Evolutionary conservation across 2,329 filamentous ascomycete genomes (phyloP), one percentile per base, ranked within the genome.

Genomic region (Gliomastix tumulicola): DNA sequence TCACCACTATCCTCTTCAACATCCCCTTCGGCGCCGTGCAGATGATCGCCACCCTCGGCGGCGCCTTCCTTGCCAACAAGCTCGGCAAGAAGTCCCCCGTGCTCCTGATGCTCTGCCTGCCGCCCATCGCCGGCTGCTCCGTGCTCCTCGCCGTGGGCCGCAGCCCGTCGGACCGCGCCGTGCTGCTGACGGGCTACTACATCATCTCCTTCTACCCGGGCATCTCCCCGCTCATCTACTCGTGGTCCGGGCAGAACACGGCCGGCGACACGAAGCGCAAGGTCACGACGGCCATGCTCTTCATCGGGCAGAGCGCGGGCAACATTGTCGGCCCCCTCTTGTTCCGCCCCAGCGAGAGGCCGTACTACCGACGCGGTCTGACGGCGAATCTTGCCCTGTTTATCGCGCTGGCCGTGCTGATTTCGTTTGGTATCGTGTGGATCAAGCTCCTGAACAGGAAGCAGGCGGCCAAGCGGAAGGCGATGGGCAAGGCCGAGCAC

Each of bases 201-300:
- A 59, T 78, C 30, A 74, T 77, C 28, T 78, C 72, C 0, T 67
- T 78, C 7, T 79, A 79, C 35, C 74, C 75, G 0, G 77, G 50
- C 8, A 62, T 65, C 21, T 69, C 74, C 3, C 76, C 73, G 0
- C 53, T 78, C 36, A 68, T 77, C 17, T 76, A 74, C 48, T 68
- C 69, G 0, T 76, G 71, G 71, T 68, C 66, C 0, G 68, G 67
- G 0, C 71, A 74, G 35, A 79, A 79, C 43, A 76, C 79, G 0
- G 79, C 66, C 3, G 79, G 79, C 1, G 77, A 83, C 41, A 84
- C 79, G 0, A 84, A 84, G 51, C 71, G 76, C 41, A 82, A 82
- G 49, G 68, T 75, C 3, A 80, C 72, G 0, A 81, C 76, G 0
- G 75, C 65, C 3, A 66, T 77, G 12, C 56, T 82, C 4, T 79